Conservation (phyloP, 805 yeast genomes). For the Candida piceae region DNA sequence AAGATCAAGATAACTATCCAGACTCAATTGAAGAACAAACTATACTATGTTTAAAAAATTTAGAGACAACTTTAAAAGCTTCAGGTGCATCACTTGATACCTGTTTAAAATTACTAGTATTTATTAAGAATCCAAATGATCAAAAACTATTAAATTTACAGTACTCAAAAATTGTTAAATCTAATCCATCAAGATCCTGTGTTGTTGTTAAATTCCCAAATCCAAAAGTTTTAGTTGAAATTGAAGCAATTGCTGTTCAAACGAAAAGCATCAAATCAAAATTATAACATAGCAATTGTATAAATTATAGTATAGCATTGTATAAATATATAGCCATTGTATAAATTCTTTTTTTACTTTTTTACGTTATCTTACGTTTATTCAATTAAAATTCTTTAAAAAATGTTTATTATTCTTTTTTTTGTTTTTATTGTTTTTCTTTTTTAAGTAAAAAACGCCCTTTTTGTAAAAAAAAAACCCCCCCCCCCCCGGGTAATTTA, state of each 20-base stretch:
- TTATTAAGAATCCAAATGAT: slow-evolving; percentile 40
- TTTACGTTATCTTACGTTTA: too few species aligned
- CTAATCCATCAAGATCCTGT: slow-evolving; percentile 50
- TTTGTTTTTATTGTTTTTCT: too few species aligned
- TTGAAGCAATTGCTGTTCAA: slow-evolving; percentile 38
- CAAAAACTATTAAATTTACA: slow-evolving; percentile 40
- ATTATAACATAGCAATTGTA: too few species aligned
- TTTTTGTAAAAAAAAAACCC: too few species aligned
- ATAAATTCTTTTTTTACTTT: not conserved
- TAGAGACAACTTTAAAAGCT: slow-evolving; percentile 36
- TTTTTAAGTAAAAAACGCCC: too few species aligned
- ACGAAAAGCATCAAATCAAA: slow-evolving; percentile 20
- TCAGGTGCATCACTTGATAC: slow-evolving; percentile 43
- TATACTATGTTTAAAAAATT: slow-evolving; percentile 38
- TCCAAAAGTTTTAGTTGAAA: slow-evolving; percentile 44
- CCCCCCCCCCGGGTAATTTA: too few species aligned
- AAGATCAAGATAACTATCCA: slow-evolving; percentile 33
- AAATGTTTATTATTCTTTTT: too few species aligned
- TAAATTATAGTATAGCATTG: too few species aligned
- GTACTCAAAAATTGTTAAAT: slow-evolving; percentile 41
- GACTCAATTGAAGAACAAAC: slow-evolving; percentile 42
- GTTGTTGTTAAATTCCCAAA: slow-evolving; percentile 48
- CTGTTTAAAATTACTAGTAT: slow-evolving; percentile 45
- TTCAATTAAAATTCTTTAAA: too few species aligned
- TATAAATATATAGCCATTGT: too few species aligned